Evolutionary conservation across 768 basidiomycete genomes (phyloP).

Genomic region (Trametes coccinea): DNA sequence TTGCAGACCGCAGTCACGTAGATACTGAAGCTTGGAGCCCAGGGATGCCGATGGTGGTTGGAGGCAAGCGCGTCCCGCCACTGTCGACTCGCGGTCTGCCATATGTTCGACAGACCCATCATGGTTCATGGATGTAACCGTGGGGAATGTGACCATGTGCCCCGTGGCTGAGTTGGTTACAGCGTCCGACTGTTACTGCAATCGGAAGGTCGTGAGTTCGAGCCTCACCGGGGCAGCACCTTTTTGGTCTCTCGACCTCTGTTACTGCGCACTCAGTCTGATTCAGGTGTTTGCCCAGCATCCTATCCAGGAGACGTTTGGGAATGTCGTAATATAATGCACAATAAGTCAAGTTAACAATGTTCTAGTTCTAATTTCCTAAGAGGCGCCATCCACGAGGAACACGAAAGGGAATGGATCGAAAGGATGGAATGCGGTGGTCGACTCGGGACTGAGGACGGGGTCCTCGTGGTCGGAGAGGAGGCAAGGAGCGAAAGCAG

Average conservation of each 20-base stretch:
- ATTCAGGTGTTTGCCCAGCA: no score
- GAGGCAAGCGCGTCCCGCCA: no score
- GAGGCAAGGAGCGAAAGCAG: slow-evolving; percentile 10
- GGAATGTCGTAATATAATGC: slow-evolving; percentile 5
- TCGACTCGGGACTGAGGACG: background rate
- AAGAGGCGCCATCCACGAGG: slow-evolving; percentile 4
- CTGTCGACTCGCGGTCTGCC: no score
- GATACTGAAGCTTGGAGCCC: no score
- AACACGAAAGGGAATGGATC: background rate
- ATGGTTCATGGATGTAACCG: no score
- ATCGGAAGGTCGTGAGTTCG: slow-evolving; percentile 74
- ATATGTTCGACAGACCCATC: no score
- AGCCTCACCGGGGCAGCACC: slow-evolving; percentile 51
- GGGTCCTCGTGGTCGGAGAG: background rate
- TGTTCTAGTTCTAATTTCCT: slow-evolving; percentile 19
- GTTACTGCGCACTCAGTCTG: background rate
- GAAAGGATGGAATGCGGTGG: slow-evolving; percentile 4
- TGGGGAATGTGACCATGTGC: no score
- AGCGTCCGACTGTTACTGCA: slow-evolving; percentile 70
- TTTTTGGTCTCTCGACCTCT: background rate
- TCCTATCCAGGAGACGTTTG: no score
- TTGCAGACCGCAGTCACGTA: no score
- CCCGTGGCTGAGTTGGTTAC: slow-evolving; percentile 79
- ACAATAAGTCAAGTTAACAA: slow-evolving; percentile 21
- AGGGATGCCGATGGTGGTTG: no score